Percentiles rank a stretch among this genome's conserved stretches.
These are phyloP conservation scores for Pezicula neosporulosa DNA, from an alignment of 2,329 filamentous ascomycete species.

Conservation along the genomic window DNA sequence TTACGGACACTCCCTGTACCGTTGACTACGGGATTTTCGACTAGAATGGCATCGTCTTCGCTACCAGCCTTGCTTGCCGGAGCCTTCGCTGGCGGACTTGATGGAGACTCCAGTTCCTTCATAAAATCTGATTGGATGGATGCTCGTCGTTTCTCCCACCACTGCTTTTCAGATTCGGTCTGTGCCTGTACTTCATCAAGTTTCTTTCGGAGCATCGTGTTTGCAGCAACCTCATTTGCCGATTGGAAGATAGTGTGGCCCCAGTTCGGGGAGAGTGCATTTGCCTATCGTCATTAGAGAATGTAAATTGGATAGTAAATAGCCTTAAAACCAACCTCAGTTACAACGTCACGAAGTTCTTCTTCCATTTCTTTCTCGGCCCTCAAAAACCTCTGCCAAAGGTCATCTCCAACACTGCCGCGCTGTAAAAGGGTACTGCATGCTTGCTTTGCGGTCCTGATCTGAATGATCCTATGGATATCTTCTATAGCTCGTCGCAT, in stretches of 20 bases:
- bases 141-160: slow-evolving; percentile 85
- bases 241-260: slow-evolving; percentile 95
- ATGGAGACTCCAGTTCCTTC: slow-evolving; percentile 73
- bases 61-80: slow-evolving; percentile 41
- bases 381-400: slow-evolving; percentile 87
- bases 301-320: neutral
- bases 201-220: slow-evolving; percentile 70
- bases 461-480: slow-evolving; percentile 84
- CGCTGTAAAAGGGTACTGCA: slow-evolving; percentile 79
- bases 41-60: slow-evolving; percentile 74
- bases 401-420: slow-evolving; percentile 90
- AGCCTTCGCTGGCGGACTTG: slow-evolving; percentile 38
- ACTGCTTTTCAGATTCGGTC: slow-evolving; percentile 71
- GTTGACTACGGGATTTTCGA: slow-evolving; percentile 46
- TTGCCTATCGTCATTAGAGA: slow-evolving; percentile 59
- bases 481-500: slow-evolving; percentile 88
- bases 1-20: slow-evolving; percentile 43
- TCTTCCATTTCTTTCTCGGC: slow-evolving; percentile 98
- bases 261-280: slow-evolving; percentile 85
- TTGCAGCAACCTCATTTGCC: slow-evolving; percentile 92
- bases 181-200: slow-evolving; percentile 73
- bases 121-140: slow-evolving; percentile 74
- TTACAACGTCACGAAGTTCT: slow-evolving; percentile 89
- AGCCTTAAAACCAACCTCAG: slow-evolving; percentile 63
- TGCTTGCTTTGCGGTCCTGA: slow-evolving; percentile 85